These are phyloP conservation scores for Lipomyces yamadae DNA, from an alignment of 805 yeast genomes.

Conservation along the genomic window DNA sequence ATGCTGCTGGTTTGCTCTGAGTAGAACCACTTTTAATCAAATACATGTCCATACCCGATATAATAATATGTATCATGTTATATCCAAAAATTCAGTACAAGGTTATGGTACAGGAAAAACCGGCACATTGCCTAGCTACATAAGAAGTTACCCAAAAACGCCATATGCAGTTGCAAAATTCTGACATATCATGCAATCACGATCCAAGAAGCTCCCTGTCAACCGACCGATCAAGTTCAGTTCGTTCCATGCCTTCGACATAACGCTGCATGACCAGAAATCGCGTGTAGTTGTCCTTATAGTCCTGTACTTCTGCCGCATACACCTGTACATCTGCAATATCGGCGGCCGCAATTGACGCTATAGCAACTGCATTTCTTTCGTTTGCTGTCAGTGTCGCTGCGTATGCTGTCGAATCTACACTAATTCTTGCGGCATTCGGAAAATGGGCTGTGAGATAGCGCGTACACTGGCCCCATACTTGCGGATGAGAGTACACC, in stretches of 20 bases:
- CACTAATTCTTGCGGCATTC: constrained; percentile 60
- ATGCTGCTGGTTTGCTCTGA: neutral
- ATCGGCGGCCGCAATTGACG: constrained; percentile 68
- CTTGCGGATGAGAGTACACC: constrained; percentile 94
- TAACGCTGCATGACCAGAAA: constrained; percentile 57
- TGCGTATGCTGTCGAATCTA: constrained; percentile 82
- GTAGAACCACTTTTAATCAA: neutral
- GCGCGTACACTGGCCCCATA: constrained; percentile 86
- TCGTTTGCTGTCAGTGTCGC: constrained; percentile 63
- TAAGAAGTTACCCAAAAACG: neutral
- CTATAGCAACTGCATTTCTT: constrained; percentile 67
- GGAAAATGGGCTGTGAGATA: constrained; percentile 54
- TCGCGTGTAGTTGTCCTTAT: constrained; percentile 78
- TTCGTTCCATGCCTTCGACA: constrained; percentile 15
- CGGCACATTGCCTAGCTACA: neutral
- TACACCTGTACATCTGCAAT: constrained; percentile 63
- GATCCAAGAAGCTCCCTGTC: neutral
- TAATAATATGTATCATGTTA: neutral
- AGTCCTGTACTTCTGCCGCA: constrained; percentile 68
- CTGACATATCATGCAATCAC: too few species aligned
- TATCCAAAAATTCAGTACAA: neutral
- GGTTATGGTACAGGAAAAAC: too few species aligned
- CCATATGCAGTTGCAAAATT: neutral
- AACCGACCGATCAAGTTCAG: constrained; percentile 17
- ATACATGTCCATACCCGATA: neutral